Percentiles rank a stretch among this genome's conserved stretches.
Conservation (phyloP, 169 alveolate genomes). For the Plasmodium coatneyi region DNA sequence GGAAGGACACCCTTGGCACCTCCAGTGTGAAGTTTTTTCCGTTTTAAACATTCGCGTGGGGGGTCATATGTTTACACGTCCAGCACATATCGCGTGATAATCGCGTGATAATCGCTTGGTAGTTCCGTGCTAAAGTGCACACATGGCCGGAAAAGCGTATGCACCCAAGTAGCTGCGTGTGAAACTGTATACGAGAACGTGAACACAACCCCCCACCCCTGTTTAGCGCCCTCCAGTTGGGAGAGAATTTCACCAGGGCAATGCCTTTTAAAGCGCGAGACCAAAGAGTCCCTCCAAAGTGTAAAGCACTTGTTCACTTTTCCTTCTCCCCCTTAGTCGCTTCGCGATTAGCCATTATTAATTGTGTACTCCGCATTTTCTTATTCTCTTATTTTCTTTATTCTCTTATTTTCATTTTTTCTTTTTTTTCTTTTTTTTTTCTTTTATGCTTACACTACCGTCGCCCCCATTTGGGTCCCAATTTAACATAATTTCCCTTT, state of each 20-base stretch:
- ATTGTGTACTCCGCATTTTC: not conserved
- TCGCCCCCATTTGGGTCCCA: not conserved
- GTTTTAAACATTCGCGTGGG: not conserved
- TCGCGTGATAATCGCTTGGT: not conserved
- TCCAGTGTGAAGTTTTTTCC: constrained; percentile 8
- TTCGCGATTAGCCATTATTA: not conserved
- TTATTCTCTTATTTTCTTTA: not conserved
- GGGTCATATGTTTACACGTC: not conserved
- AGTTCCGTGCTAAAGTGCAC: not conserved
- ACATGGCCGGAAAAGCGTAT: not conserved
- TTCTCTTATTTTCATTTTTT: not conserved
- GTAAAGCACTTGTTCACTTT: not conserved
- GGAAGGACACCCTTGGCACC: not conserved
- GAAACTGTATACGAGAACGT: not conserved
- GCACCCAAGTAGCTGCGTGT: not conserved
- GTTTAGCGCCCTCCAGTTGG: not conserved
- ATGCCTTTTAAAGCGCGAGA: not conserved
- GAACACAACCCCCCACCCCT: not conserved
- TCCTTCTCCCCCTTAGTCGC: not conserved
- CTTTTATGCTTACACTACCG: not conserved
- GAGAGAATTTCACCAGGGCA: not conserved
- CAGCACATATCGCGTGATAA: not conserved
- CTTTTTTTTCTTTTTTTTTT: not conserved
- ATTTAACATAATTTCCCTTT: not conserved
- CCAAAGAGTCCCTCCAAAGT: not conserved